Evolutionary conservation across 2,329 filamentous ascomycete species (phyloP).

Genomic region (Aurifilum marmelostoma): DNA sequence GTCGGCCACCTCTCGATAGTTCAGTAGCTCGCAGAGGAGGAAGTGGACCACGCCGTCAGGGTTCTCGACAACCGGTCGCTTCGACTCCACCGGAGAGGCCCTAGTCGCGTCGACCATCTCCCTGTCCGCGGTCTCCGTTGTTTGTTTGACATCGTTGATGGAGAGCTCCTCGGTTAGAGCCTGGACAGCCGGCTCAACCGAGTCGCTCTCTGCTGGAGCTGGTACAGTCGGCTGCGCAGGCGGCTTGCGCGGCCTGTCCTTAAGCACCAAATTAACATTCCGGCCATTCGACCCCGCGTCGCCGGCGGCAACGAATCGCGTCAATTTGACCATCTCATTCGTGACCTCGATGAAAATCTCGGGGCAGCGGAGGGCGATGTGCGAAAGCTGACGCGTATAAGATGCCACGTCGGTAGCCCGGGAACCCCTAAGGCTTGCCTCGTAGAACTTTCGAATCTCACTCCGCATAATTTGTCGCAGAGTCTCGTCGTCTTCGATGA

Average conservation of each 20-base stretch:
- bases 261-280: slow-evolving; percentile 21
- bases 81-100: slow-evolving; percentile 62
- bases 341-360: slow-evolving; percentile 85
- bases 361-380: slow-evolving; percentile 79
- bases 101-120: slow-evolving; percentile 69
- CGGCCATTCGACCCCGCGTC: slow-evolving; percentile 35
- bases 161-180: slow-evolving; percentile 49
- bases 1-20: slow-evolving; percentile 91
- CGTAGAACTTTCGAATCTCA: slow-evolving; percentile 81
- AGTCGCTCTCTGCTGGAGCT: slow-evolving; percentile 40
- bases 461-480: slow-evolving; percentile 89
- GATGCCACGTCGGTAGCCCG: slow-evolving; percentile 69
- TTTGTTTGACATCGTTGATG: slow-evolving; percentile 59
- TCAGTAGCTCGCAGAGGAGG: slow-evolving; percentile 86
- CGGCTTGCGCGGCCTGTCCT: slow-evolving; percentile 18
- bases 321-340: slow-evolving; percentile 79
- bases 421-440: slow-evolving; percentile 55
- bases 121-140: slow-evolving; percentile 62
- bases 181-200: slow-evolving; percentile 49
- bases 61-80: slow-evolving; percentile 84
- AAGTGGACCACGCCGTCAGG: slow-evolving; percentile 96
- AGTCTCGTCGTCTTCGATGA: slow-evolving; percentile 91
- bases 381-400: slow-evolving; percentile 78
- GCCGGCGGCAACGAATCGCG: slow-evolving; percentile 53
- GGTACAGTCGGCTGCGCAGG: slow-evolving; percentile 13